Evolutionary conservation across 352 stramenopile genomes (phyloP), one percentile per base, ranked within the genome.

Genomic region (Elongisporangium prolatum): DNA sequence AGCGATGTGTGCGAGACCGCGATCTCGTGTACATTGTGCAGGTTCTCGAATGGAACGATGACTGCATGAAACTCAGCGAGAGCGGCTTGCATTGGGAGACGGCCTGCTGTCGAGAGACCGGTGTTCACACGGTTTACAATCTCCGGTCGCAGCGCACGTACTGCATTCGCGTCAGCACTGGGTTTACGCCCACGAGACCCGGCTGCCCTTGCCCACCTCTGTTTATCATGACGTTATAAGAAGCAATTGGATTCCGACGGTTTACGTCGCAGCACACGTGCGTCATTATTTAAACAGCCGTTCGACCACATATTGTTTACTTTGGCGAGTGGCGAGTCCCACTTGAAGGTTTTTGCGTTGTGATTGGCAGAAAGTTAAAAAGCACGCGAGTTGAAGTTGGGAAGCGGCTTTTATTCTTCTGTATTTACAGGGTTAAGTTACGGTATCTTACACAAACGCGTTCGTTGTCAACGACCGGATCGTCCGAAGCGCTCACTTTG

Each of bases 11-110:
- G 1, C 54, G 56, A 24, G 68, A 75, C 21, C 48, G 37, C 2
- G 65, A 69, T 18, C 56, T 80, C 14, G 17, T 73, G 17, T 77
- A 77, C 48, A 56, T 69, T 0, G 65, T 66, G 0, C 65, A 77
- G 50, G 72, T 80, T 40, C 64, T 60, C 20, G 59, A 60, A 20
- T 63, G 60, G 52, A 16, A 59, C 1, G 34, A n/a, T 18, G 37
- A 37, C 6, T n/a, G 2, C 18, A 25, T 52, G 14, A 44, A 54
- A 13, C 9, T 58, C 21, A 1, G 1, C 28, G 48, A 21, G 21
- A 50, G 18, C 22, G 14, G 28, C 25, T 38, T 3, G 50, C 60
- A 52, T 18, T 80, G 71, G 68, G 54, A 69, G 1, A 63, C 63
- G 14, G 60, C 53, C 4, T 28, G 62, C 11, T 65, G 64, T 17